Percentiles rank a stretch among this genome's conserved stretches.
phyloP scores from a whole-genome alignment of 371 early-diverging fungal species.

The Mortierella sp. region DNA sequence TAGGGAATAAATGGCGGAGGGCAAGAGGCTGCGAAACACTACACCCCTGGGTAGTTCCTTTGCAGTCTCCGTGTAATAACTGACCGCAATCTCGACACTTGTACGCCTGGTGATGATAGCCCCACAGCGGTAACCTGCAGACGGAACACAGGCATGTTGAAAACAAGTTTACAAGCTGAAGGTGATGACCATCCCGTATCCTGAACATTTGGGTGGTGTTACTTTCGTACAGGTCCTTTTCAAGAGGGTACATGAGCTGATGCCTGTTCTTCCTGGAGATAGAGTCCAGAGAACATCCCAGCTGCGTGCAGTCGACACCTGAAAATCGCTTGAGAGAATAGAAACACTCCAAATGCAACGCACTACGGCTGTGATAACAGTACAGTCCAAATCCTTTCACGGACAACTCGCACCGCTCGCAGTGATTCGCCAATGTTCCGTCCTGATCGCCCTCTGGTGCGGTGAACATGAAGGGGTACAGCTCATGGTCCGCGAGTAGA shows the following conservation, averaged over 20 bases:
- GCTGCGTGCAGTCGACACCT: slow-evolving; percentile 33
- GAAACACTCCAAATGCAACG: slow-evolving; percentile 49
- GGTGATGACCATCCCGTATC: slow-evolving; percentile 56
- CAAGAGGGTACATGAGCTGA: slow-evolving; percentile 34
- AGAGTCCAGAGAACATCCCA: slow-evolving; percentile 26
- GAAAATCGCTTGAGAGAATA: slow-evolving; percentile 33
- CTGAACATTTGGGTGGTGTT: slow-evolving; percentile 13
- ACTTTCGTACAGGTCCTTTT: slow-evolving; percentile 6
- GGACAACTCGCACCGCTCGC: slow-evolving; percentile 63
- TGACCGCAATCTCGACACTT: slow-evolving; percentile 62
- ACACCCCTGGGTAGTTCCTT: slow-evolving; percentile 11
- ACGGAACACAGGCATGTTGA: slow-evolving; percentile 63
- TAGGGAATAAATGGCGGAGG: slow-evolving; percentile 11
- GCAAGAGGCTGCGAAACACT: slow-evolving; percentile 11
- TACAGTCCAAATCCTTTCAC: slow-evolving; percentile 63
- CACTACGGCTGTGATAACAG: slow-evolving; percentile 64
- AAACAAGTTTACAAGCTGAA: slow-evolving; percentile 65
- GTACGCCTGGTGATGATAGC: slow-evolving; percentile 65
- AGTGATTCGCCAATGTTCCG: slow-evolving; percentile 17
- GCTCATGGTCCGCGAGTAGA: slow-evolving; percentile 44
- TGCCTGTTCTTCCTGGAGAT: slow-evolving; percentile 18
- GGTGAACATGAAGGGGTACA: slow-evolving; percentile 49
- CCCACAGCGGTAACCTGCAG: slow-evolving; percentile 68
- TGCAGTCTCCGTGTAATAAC: slow-evolving; percentile 63
- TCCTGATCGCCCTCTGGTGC: slow-evolving; percentile 11